Conservation (phyloP, 441 rosid species). For the Hura crepitans region DNA sequence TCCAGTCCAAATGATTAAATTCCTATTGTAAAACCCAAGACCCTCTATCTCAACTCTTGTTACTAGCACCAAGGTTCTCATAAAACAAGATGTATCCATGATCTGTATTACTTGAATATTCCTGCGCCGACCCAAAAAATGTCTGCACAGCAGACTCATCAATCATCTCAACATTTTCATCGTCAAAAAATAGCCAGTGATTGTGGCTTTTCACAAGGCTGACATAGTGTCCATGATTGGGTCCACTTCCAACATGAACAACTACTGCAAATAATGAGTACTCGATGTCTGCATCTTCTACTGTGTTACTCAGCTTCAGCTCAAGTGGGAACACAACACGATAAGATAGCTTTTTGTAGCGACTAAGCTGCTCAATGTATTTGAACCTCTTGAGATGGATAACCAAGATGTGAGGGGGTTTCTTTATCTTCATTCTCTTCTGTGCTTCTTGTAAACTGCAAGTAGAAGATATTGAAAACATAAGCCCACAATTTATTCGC, state of each 20-base stretch:
- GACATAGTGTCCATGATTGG: slow-evolving; percentile 91
- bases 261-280: slow-evolving; percentile 94
- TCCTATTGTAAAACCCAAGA: slow-evolving; percentile 36
- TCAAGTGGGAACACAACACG: slow-evolving; percentile 83
- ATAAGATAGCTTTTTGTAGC: slow-evolving; percentile 84
- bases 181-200: slow-evolving; percentile 89
- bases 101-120: slow-evolving; percentile 78
- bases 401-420: slow-evolving; percentile 78
- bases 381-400: slow-evolving; percentile 85
- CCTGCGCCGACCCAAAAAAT: slow-evolving; percentile 89
- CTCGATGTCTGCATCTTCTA: slow-evolving; percentile 75
- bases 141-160: slow-evolving; percentile 91
- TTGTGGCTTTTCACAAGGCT: slow-evolving; percentile 88
- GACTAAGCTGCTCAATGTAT: slow-evolving; percentile 83
- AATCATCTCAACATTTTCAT: slow-evolving; percentile 86
- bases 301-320: slow-evolving; percentile 81
- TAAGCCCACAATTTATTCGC: no score
- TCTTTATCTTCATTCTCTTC: slow-evolving; percentile 94
- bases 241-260: slow-evolving; percentile 92
- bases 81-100: slow-evolving; percentile 92
- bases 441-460: slow-evolving; percentile 95
- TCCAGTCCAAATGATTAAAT: slow-evolving; percentile 34
- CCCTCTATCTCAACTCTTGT: slow-evolving; percentile 46
- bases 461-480: background rate
- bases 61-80: slow-evolving; percentile 55